Evolutionary conservation across 768 basidiomycete species (phyloP), one percentile per base, ranked within the genome.

Genomic region (Lanmaoa pseudosensibilis): DNA sequence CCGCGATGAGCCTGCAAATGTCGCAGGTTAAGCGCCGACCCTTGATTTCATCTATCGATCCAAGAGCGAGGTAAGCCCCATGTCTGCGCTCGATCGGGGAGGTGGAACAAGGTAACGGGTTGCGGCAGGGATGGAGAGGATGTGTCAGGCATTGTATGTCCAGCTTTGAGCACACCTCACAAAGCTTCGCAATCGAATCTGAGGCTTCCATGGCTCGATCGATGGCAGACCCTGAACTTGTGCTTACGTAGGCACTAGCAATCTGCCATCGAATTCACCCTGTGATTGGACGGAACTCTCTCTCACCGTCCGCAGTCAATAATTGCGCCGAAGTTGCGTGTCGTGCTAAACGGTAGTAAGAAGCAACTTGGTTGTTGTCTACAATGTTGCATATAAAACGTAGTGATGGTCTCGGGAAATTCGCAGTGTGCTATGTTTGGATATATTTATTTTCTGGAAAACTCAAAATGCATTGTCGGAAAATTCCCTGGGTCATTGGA

Each of bases 11-110:
- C 16, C 12, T 39, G 48, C 62, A 63, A 39, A 64, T 18, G 12
- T 53, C 57, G 50, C 62, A 63, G 19, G 43, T 19, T 0, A 7
- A 50, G 9, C 62, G 54, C 27, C 63, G 54, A 10, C 23, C 2
- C 38, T 56, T 65, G 60, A 65, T 59, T 36, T 53, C 56, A 43
- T 47, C 48, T 23, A 62, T 8, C 12, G 54, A 54, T 25, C 64
- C 64, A 11, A 63, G 64, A 30, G 25, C 0, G n/a, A 40, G 2
- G 25, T 37, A 27, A 1, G n/a, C 18, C 5, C 5, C 21, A 13
- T 30, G 9, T 16, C 6, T 10, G n/a, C 2, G 21, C 16, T 41
- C 13, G 25, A 27, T n/a, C 15, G 57, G 62, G 10, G 54, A 27
- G 7, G 18, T 13, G 5, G 40, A 60, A 36, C 62, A 63, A 1